phyloP scores from a whole-genome alignment of 768 basidiomycete genomes.

The Termitomyces sp. region DNA sequence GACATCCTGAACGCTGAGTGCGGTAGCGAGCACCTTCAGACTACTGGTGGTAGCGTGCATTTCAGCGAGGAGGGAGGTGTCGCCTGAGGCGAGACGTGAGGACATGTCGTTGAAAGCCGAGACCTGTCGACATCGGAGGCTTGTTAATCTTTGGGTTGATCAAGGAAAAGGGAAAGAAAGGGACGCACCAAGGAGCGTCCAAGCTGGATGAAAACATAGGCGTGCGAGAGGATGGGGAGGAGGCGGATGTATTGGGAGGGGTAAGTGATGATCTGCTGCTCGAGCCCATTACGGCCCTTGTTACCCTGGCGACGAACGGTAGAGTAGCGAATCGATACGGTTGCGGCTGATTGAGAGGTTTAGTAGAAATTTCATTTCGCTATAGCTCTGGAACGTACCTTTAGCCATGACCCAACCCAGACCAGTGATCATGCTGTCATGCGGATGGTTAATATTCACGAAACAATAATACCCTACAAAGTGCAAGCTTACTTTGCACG shows the following conservation, averaged over 20 bases:
- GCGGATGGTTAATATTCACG: neutral
- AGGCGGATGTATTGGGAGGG: conserved; percentile 74
- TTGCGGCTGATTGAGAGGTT: conserved; percentile 38
- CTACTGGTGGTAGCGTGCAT: conserved; percentile 70
- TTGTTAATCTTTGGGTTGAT: neutral
- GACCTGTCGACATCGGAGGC: conserved; percentile 27
- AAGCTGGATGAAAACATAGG: conserved; percentile 66
- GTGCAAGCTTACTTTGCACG: conserved; percentile 49
- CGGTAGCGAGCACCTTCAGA: conserved; percentile 59
- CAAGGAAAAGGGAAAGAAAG: neutral
- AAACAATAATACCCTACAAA: neutral
- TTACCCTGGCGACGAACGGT: conserved; percentile 71
- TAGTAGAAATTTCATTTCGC: neutral
- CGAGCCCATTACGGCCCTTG: conserved; percentile 45
- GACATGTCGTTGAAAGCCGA: conserved; percentile 49
- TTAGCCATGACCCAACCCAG: conserved; percentile 64
- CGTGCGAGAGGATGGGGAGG: conserved; percentile 63
- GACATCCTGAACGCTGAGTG: conserved; percentile 50
- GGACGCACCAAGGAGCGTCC: conserved; percentile 57
- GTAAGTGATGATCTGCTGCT: conserved; percentile 66
- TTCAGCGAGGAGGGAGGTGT: conserved; percentile 63
- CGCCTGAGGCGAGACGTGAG: conserved; percentile 46
- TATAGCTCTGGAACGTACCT: conserved; percentile 35
- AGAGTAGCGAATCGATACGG: conserved; percentile 66
- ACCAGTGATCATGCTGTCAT: conserved; percentile 55